Evolutionary conservation across 2,329 filamentous ascomycete genomes (phyloP).

Genomic region (Aspergillus sergii): DNA sequence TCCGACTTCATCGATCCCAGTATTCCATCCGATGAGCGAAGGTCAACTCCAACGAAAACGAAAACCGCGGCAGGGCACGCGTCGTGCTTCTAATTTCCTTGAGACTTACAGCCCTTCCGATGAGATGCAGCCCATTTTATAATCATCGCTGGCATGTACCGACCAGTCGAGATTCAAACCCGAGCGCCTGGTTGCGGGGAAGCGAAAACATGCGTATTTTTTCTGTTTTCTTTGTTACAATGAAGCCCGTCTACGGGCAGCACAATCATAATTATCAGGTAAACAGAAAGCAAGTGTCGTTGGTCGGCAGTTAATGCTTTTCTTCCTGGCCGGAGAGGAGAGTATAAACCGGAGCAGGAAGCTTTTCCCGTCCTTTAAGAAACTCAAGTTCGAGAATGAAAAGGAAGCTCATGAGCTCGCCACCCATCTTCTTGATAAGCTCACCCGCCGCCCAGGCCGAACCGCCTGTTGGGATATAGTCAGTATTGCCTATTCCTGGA

Average conservation of each 20-base stretch:
- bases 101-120: background rate
- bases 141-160: background rate
- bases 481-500: conserved; percentile 2
- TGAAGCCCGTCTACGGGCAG: background rate
- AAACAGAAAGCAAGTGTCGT: conserved; percentile 8
- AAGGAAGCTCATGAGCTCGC: conserved; percentile 81
- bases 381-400: conserved; percentile 97
- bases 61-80: background rate
- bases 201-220: conserved; percentile 5
- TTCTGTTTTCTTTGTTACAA: conserved; percentile 10
- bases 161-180: background rate
- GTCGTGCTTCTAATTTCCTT: background rate
- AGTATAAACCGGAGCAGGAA: conserved; percentile 80
- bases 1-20: background rate
- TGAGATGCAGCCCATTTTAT: conserved; percentile 1
- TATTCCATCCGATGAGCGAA: background rate
- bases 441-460: conserved; percentile 85
- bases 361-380: conserved; percentile 87
- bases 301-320: conserved; percentile 20
- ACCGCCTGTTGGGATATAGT: conserved; percentile 64
- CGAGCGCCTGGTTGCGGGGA: background rate
- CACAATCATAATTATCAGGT: background rate
- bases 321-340: conserved; percentile 69
- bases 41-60: background rate
- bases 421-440: conserved; percentile 83